These are phyloP conservation scores for Sanghuangporus sanghuang DNA, from an alignment of 1,284 basidiomycete genomes.

Conservation along the genomic window DNA sequence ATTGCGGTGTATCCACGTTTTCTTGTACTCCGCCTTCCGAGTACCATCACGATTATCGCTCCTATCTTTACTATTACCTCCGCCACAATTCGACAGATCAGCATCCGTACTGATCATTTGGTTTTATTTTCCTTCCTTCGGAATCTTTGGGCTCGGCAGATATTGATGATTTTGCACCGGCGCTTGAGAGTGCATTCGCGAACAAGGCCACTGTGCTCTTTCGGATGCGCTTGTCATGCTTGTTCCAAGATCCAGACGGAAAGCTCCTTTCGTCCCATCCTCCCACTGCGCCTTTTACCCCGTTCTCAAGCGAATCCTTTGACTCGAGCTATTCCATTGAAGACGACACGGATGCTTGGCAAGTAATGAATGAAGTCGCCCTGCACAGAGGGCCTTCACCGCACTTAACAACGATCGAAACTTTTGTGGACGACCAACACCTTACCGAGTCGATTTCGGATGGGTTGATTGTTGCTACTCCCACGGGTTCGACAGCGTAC, in stretches of 20 bases:
- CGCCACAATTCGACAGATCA: background rate
- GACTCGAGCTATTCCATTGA: background rate
- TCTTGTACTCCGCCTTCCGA: background rate
- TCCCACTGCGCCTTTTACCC: background rate
- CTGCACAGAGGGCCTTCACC: slow-evolving; percentile 89
- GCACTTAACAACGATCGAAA: slow-evolving; percentile 91
- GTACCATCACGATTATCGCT: slow-evolving; percentile 4
- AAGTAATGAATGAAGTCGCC: slow-evolving; percentile 97
- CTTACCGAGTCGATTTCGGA: slow-evolving; percentile 95
- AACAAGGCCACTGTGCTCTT: slow-evolving; percentile 79
- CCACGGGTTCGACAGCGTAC: slow-evolving; percentile 96
- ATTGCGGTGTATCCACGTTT: background rate
- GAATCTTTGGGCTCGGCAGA: slow-evolving; percentile 38
- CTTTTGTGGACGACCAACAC: slow-evolving; percentile 93
- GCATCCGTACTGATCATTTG: background rate
- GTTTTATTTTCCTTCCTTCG: background rate
- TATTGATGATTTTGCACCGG: slow-evolving; percentile 75
- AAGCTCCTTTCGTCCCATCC: slow-evolving; percentile 39
- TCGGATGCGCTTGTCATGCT: slow-evolving; percentile 82
- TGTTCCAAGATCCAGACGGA: slow-evolving; percentile 62
- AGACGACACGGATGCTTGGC: slow-evolving; percentile 57
- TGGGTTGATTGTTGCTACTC: slow-evolving; percentile 91
- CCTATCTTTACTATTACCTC: background rate
- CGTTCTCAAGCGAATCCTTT: background rate
- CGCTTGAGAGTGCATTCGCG: slow-evolving; percentile 70